Percentiles rank a stretch among this genome's conserved stretches.
Conservation (phyloP, 139 green algal genomes). For the Pedinophyceae sp. region DNA sequence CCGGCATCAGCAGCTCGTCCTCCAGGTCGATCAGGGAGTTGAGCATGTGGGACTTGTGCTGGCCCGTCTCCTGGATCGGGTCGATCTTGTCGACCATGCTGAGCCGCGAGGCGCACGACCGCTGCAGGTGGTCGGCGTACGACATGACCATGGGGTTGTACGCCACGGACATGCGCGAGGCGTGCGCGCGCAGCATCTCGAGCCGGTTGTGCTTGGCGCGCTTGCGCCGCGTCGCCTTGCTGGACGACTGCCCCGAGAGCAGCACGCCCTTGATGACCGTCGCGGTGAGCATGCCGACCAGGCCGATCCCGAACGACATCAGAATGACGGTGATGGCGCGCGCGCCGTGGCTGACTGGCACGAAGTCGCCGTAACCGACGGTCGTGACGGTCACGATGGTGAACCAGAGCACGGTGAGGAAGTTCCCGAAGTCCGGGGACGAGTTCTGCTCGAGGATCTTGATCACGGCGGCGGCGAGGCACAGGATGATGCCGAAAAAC, state of each 20-base stretch:
- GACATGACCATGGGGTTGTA: constrained; percentile 12
- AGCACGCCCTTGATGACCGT: constrained; percentile 15
- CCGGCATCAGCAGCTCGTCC: not conserved
- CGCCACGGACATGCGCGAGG: constrained; percentile 6
- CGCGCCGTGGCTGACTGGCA: constrained; percentile 6
- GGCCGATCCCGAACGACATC: constrained; percentile 16
- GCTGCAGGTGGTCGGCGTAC: constrained; percentile 9
- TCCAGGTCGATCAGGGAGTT: not conserved
- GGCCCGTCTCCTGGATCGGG: not conserved
- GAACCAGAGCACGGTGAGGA: constrained; percentile 13
- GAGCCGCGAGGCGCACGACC: not conserved
- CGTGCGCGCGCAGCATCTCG: constrained; percentile 11
- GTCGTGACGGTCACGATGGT: constrained; percentile 15
- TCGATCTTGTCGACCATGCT: not conserved
- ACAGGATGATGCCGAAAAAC: constrained; percentile 7
- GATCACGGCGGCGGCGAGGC: constrained; percentile 7
- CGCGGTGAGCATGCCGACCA: constrained; percentile 15
- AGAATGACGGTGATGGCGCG: constrained; percentile 9
- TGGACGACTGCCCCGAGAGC: constrained; percentile 3
- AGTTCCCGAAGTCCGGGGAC: constrained; percentile 8
- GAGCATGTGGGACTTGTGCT: not conserved
- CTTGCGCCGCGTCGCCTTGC: constrained; percentile 5
- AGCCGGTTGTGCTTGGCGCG: not conserved
- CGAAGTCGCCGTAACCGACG: constrained; percentile 17
- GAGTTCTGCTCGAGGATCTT: constrained; percentile 14